Conservation (phyloP, 768 basidiomycete genomes). For the Boletus vermiculosoides region DNA sequence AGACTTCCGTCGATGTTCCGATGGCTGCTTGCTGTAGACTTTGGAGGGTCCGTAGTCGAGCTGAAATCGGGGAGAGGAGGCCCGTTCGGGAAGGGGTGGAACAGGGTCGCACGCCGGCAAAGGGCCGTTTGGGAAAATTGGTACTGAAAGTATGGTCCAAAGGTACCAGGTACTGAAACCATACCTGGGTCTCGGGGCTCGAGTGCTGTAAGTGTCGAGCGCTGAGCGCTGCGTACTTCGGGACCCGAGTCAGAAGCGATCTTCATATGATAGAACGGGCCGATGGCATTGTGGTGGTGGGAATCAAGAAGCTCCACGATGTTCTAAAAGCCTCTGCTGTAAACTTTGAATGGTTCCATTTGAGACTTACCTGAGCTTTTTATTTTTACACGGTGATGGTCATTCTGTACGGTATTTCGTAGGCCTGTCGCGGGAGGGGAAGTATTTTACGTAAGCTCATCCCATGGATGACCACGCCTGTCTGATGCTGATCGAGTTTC, state of each 20-base stretch:
- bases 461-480: neutral
- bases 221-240: neutral
- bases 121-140: neutral
- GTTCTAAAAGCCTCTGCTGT: neutral
- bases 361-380: neutral
- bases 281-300: neutral
- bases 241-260: neutral
- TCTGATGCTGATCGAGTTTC: neutral
- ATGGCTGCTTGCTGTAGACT: slow-evolving; percentile 11
- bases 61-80: neutral
- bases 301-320: neutral
- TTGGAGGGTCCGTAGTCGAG: neutral
- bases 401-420: neutral
- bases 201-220: neutral
- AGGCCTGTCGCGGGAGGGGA: neutral
- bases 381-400: neutral
- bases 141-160: neutral
- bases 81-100: neutral
- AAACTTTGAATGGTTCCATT: neutral
- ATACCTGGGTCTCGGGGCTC: neutral
- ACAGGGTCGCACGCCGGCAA: neutral
- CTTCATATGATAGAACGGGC: neutral
- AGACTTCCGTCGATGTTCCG: neutral
- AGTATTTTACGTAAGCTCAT: slow-evolving; percentile 15
- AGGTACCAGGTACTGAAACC: neutral